phyloP scores from a whole-genome alignment of 805 yeast genomes.

The Zygoascus ofunaensis region DNA sequence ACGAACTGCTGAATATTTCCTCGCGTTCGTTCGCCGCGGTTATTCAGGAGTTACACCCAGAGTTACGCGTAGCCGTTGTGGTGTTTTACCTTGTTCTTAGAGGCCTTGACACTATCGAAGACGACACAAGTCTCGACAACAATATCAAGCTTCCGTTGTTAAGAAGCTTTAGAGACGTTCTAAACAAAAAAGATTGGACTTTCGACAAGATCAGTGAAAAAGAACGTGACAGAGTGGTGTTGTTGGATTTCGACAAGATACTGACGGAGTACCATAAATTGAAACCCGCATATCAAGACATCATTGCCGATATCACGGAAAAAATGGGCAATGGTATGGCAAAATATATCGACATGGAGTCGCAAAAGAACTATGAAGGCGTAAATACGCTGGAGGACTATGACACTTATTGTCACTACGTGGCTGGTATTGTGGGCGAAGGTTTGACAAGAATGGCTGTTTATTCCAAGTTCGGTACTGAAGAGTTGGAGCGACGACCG shows the following conservation, averaged over 20 bases:
- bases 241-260: constrained; percentile 67
- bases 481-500: constrained; percentile 43
- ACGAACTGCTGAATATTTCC: constrained; percentile 53
- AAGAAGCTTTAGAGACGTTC: constrained; percentile 54
- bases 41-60: constrained; percentile 83
- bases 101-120: constrained; percentile 93
- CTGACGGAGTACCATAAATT: constrained; percentile 64
- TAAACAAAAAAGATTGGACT: constrained; percentile 66
- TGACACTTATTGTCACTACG: constrained; percentile 89
- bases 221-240: constrained; percentile 73
- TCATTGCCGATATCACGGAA: constrained; percentile 64
- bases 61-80: constrained; percentile 67
- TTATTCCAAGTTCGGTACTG: constrained; percentile 60
- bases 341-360: constrained; percentile 68
- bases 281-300: constrained; percentile 65
- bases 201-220: constrained; percentile 60
- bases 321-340: constrained; percentile 99
- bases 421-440: constrained; percentile 96
- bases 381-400: constrained; percentile 71
- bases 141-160: constrained; percentile 65
- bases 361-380: constrained; percentile 65
- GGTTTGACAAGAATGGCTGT: constrained; percentile 81
- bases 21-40: constrained; percentile 95
- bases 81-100: constrained; percentile 77
- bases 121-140: constrained; percentile 81